Evolutionary conservation across 352 stramenopile species (phyloP).

Genomic region (Aphanomyces cochlioides): DNA sequence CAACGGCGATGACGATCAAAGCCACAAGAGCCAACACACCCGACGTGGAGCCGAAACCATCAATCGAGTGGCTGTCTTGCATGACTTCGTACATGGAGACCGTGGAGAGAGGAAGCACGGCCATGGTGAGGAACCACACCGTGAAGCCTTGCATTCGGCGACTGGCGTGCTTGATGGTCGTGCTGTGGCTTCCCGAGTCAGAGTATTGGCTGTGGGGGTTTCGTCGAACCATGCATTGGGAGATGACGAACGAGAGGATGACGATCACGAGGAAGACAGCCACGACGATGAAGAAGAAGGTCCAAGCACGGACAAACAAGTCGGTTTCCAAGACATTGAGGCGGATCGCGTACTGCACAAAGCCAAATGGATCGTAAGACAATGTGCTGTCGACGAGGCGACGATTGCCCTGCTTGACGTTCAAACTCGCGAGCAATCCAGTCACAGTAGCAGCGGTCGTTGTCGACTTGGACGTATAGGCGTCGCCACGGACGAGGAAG

Average conservation of each 20-base stretch:
- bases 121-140: conserved; percentile 61
- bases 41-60: conserved; percentile 34
- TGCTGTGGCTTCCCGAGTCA: neutral
- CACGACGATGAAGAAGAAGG: conserved; percentile 42
- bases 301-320: conserved; percentile 48
- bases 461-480: no score
- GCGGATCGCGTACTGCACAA: conserved; percentile 20
- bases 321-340: conserved; percentile 17
- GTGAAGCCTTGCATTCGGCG: conserved; percentile 55
- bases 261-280: conserved; percentile 37
- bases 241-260: conserved; percentile 31
- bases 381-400: neutral
- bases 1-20: conserved; percentile 46
- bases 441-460: no score
- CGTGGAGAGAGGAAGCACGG: conserved; percentile 59
- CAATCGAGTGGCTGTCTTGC: conserved; percentile 42
- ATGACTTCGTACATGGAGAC: conserved; percentile 62
- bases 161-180: neutral
- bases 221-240: neutral
- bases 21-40: conserved; percentile 42
- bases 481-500: conserved; percentile 43
- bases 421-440: neutral
- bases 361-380: conserved; percentile 17
- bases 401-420: neutral
- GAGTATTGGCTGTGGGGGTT: no score